phyloP scores from a whole-genome alignment of 192 early-diverging fungal species.

The Entophlyctis luteolus region DNA sequence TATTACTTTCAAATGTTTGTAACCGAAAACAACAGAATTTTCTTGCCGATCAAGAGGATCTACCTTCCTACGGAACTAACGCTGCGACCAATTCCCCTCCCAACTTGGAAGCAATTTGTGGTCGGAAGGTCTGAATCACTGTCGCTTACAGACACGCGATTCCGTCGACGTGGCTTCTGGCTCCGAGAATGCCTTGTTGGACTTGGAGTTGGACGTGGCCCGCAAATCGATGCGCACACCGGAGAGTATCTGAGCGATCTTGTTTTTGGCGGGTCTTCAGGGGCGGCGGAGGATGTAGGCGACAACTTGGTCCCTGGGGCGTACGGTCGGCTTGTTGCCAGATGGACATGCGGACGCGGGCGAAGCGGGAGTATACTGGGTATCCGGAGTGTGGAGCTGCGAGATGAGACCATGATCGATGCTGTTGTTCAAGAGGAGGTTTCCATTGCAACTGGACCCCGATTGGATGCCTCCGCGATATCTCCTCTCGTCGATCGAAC shows the following conservation, averaged over 20 bases:
- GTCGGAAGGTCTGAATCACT: constrained; percentile 54
- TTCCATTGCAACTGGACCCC: background rate
- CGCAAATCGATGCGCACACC: constrained; percentile 44
- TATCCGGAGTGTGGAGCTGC: constrained; percentile 52
- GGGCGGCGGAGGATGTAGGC: too few species aligned
- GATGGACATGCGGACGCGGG: constrained; percentile 36
- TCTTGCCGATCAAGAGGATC: constrained; percentile 65
- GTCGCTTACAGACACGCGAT: constrained; percentile 51
- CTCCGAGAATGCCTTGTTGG: constrained; percentile 64
- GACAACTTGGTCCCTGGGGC: background rate
- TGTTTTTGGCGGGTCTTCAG: background rate
- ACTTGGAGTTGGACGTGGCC: constrained; percentile 27
- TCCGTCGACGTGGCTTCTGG: constrained; percentile 67
- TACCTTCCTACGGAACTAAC: constrained; percentile 45
- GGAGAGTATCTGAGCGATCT: constrained; percentile 28
- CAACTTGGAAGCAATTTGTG: constrained; percentile 75
- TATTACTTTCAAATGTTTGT: background rate
- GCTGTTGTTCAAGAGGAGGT: constrained; percentile 62
- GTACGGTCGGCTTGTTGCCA: constrained; percentile 25
- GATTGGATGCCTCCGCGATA: background rate
- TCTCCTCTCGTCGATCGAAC: background rate
- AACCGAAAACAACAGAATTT: constrained; percentile 41
- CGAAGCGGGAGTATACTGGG: constrained; percentile 51
- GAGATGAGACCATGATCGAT: constrained; percentile 47
- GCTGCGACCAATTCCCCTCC: constrained; percentile 61